Evolutionary conservation across 208 protist genomes (phyloP).

Genomic region (Wallacemonas sp.): DNA sequence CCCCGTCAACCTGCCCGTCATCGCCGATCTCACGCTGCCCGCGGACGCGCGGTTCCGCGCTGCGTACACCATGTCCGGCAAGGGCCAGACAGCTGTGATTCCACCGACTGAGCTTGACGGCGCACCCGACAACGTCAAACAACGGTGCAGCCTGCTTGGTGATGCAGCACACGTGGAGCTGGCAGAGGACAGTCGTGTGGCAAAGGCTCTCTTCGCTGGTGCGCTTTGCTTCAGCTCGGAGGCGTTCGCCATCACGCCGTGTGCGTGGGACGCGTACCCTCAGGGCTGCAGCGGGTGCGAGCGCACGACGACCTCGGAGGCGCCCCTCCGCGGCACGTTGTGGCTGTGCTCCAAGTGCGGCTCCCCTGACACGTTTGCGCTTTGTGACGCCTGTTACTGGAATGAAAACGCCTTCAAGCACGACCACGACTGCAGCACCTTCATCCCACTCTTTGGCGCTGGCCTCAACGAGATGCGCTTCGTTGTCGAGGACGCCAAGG

Average conservation of each 20-base stretch:
- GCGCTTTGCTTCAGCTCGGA: slow-evolving; percentile 3
- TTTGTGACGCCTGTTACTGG: neutral
- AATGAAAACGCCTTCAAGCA: neutral
- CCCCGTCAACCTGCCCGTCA: neutral
- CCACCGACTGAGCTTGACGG: neutral
- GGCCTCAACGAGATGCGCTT: neutral
- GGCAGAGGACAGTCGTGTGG: neutral
- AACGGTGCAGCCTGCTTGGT: neutral
- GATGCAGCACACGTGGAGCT: slow-evolving; percentile 1
- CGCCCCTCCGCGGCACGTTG: neutral
- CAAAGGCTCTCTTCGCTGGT: neutral
- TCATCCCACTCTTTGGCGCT: neutral
- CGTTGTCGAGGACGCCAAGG: neutral
- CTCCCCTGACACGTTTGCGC: neutral
- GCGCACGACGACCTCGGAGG: neutral
- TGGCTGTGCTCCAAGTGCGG: neutral
- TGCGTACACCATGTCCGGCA: slow-evolving; percentile 3
- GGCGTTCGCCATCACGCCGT: slow-evolving; percentile 1
- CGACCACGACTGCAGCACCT: neutral
- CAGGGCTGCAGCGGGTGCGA: neutral
- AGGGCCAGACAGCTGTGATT: slow-evolving; percentile 1
- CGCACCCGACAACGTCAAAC: neutral
- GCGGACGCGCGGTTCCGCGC: neutral
- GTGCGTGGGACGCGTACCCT: neutral
- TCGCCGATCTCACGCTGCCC: neutral